Evolutionary conservation across 352 stramenopile genomes (phyloP), one percentile per base, ranked within the genome.

Genomic region (Globisporangium iwayamae): DNA sequence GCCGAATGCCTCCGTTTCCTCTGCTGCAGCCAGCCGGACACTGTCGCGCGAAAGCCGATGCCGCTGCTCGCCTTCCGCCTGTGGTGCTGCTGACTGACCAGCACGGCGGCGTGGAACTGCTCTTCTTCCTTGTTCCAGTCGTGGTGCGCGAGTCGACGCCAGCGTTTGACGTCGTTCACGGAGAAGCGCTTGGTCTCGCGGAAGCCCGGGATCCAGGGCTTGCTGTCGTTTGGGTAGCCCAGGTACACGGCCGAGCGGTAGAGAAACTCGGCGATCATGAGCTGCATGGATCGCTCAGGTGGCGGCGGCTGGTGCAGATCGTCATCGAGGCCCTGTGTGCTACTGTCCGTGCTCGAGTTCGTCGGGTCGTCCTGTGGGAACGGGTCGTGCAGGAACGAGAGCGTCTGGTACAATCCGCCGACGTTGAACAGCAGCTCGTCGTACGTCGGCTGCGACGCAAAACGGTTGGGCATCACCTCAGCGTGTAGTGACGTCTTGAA

Each of bases 201-300:
- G 54, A 92, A 92, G 13, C 77, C 77, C 0, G 79, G 79, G 22
- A 90, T 66, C 81, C 81, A 90, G 25, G 81, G 76, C 14, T 78
- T 76, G 53, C 79, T 71, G 14, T 81, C 75, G 11, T 66, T 67
- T 46, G 69, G 65, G 58, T 88, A 83, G 1, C 83, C 83, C 22
- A 92, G 59, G 65, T 84, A 89, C 51, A 89, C 68, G 50, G 80
- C 83, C 55, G 83, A 89, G 9, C 83, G 77, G 63, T 87, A 87
- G 14, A 92, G 76, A 50, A 92, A 92, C 69, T 92, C 83, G 38
- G 81, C 83, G 69, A 92, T 88, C 78, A 92, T 85, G 65, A 92
- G 76, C 58, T 78, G 73, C 67, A 88, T 73, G n/a, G 83, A 91
- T 9, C 78, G 76, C 66, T 90, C 80, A 0, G 78, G 63, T 7